Conservation (phyloP, 176 grass and related monocot genomes). For the sorghum (Sorghum bicolor) region Sorghum_bicolor_NCBIv3 NC_012871.2:75386001-75386500, state of each 20-base stretch:
- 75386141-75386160: background rate
- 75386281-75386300: background rate
- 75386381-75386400: background rate
- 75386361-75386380: background rate
- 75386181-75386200: background rate
- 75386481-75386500: slow-evolving; percentile 61
- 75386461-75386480: slow-evolving; percentile 95
- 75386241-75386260: background rate
- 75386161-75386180: background rate
- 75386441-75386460: slow-evolving; percentile 36
- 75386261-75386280: background rate
- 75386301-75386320: background rate
- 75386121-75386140: background rate
- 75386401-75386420: background rate
- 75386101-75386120: background rate
- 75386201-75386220: background rate
- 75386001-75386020: background rate
- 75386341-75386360: background rate
- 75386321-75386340: background rate
- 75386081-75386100: background rate
- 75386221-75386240: background rate
- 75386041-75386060: background rate
- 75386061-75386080: background rate
- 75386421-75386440: background rate
- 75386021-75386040: background rate